Evolutionary conservation across 139 green algal genomes (phyloP), one percentile per base, ranked within the genome.

Genomic region (Pseudopediastrum boryanum): DNA sequence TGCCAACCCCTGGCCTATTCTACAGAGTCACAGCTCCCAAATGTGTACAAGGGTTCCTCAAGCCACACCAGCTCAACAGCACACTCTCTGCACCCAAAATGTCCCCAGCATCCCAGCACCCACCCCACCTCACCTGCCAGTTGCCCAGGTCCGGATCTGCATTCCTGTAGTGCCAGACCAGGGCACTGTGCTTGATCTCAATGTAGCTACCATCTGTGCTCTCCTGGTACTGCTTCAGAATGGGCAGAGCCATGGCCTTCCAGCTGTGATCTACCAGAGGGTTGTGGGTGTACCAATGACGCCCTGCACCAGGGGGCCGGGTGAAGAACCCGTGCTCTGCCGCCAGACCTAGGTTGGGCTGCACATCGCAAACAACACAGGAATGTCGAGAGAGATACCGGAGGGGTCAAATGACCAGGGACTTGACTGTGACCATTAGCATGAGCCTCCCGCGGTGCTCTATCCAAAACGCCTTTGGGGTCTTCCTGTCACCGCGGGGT

Each of bases 101-200:
- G 48, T n/a, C 48, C 48, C 21, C 48, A 58, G 21, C 21, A n/a
- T n/a, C n/a, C n/a, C n/a, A n/a, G n/a, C n/a, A n/a, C n/a, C n/a
- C n/a, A 35, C 75, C 7, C 36, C 35, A 3, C 0, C 77, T 5
- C 69, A 91, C 89, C 89, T 99, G 96, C 94, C 93, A 98, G 35
- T 82, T 87, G 3, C 96, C 96, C 85, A 99, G 98, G 84, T 98
- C 96, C 2, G 96, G 95, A 84, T 99, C 96, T 2, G 96, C 95
- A 76, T 97, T 92, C 42, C 86, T 66, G 85, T 98, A 98, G 85
- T 98, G 90, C 96, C 96, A 99, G 63, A 99, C 87, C 72, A 95
- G 79, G 51, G 91, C 87, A 65, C 74, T 93, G 62, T 98, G 94
- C 90, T 99, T 99, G 58, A 80, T 77, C 89, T 99, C 93, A 9